Base-by-base conservation (phyloP, 1,284 basidiomycete genomes). In the Peniophora sp. region DNA sequence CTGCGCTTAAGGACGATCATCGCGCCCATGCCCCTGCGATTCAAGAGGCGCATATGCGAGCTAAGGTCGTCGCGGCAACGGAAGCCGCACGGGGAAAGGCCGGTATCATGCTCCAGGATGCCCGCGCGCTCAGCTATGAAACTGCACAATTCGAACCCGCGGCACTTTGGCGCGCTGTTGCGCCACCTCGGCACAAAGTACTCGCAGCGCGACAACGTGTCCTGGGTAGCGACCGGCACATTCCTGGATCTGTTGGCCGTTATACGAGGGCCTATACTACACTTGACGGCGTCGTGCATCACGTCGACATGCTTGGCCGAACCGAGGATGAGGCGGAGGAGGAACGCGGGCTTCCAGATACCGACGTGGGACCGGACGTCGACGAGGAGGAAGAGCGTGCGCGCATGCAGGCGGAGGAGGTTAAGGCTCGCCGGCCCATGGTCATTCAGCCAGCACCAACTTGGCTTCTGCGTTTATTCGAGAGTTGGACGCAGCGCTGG, bases 271-370 rank as follows among this genome's bases (percentile, higher is more conserved):
- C 85, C 52, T 85, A 89, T 62, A 81, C 81, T 79, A 80, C 76
- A 52, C 64, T 87, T 36, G 82, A 83, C 57, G 85, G 84, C 5
- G 58, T 62, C 35, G 74, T 77, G 61, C 67, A 77, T 44, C 62
- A 81, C 1, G 85, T 89, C 47, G 86, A 89, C 63, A 64, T 68
- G 35, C 60, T 78, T 41, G 86, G 87, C 12, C 68, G 85, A 45
- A 88, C 84, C 51, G 85, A 86, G 67, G 80, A 77, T 54, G 86
- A 89, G 64, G 85, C 73, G 20, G 83, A 83, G 58, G 86, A 88
- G 56, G 87, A 89, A 62, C 67, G 65, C 39, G 67, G 60, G 47
- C 64, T 78, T 3, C 76, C 75, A 34, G 68, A 20, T 15, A 15
- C 37, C n/a, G 37, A 41, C 15, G 27, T 32, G 12, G 27, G 27